Evolutionary conservation across 208 protist species (phyloP), one percentile per base, ranked within the genome.

Genomic region (Entamoeba histolytica): DNA sequence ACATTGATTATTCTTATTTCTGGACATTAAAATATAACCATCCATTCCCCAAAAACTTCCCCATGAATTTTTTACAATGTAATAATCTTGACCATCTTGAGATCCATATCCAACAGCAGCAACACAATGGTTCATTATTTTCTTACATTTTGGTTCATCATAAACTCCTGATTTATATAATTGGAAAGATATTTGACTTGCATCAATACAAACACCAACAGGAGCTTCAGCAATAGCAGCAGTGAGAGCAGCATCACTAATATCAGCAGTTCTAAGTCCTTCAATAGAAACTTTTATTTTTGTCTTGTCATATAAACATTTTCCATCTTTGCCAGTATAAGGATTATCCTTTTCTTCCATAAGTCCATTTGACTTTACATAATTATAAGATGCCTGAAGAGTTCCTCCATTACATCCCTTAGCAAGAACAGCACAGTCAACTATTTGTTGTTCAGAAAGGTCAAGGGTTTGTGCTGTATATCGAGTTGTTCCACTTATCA

Each of bases 51-150:
- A 92, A 39, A 4, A 5, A n/a, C 1, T 28, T 47, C 91, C 91
- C 91, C 91, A 92, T 31, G 91, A 92, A 61, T 92, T 92, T n/a
- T 61, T 92, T 19, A 92, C 39, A 8, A 61, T 92, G 14, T 91
- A 94, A 94, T 92, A 94, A 12, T 92, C 28, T 12, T 8, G 0
- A 39, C 47, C 39, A 51, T 92, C 61, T 39, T 49, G 19, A 52
- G 10, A 5, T n/a, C 93, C 93, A 94, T 92, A 94, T 14, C 93
- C 93, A 50, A 94, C 91, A 39, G 92, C 49, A 17, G 28, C 10
- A 69, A 94, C 73, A 31, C 61, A 5, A 44, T 91, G 87, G 44
- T 49, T 49, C 7, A 14, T 49, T 47, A 39, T 8, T n/a, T 91
- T 49, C 6, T 31, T 47, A 4, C 78, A 91, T 49, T 91, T 39